A percentile compares a stretch with the other conserved stretches of the same genome.
phyloP scores from a whole-genome alignment of 345 rosid species.

The Sapria himalayana region DNA sequence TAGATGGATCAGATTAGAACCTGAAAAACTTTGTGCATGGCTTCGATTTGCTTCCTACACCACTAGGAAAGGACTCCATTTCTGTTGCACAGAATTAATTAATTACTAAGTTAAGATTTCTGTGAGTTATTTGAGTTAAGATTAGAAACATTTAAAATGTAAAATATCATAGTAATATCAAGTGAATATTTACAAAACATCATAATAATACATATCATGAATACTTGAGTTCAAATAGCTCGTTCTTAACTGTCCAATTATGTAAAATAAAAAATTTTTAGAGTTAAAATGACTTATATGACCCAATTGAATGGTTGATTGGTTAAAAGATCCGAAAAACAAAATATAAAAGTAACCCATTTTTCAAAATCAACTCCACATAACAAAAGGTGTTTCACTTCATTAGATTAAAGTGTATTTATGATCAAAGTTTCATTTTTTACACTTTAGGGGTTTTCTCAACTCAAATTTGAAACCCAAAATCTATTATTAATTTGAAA shows the following conservation, averaged over 20 bases:
- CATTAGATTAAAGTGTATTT: no score
- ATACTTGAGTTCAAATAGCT: conserved; percentile 4
- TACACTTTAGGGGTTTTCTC: no score
- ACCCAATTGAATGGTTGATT: no score
- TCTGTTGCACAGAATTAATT: conserved; percentile 68
- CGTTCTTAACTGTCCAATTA: conserved; percentile 2
- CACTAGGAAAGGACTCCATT: conserved; percentile 55
- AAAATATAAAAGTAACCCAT: no score
- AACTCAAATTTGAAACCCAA: no score
- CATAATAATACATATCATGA: conserved; percentile 4
- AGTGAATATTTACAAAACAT: conserved; percentile 3
- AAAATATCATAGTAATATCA: conserved; percentile 8
- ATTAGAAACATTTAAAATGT: conserved; percentile 13
- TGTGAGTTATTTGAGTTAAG: conserved; percentile 20
- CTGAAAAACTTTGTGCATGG: conserved; percentile 98
- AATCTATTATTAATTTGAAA: no score
- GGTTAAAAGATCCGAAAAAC: no score
- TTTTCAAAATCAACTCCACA: no score
- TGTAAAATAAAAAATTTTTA: conserved; percentile 1
- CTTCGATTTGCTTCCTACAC: conserved; percentile 93
- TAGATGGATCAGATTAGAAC: conserved; percentile 58
- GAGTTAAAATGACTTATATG: no score
- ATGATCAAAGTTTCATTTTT: no score
- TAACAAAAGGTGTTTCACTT: no score
- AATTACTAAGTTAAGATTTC: conserved; percentile 35